Evolutionary conservation across 2,329 filamentous ascomycete genomes (phyloP).

Genomic region (Penicillium verrucosum): DNA sequence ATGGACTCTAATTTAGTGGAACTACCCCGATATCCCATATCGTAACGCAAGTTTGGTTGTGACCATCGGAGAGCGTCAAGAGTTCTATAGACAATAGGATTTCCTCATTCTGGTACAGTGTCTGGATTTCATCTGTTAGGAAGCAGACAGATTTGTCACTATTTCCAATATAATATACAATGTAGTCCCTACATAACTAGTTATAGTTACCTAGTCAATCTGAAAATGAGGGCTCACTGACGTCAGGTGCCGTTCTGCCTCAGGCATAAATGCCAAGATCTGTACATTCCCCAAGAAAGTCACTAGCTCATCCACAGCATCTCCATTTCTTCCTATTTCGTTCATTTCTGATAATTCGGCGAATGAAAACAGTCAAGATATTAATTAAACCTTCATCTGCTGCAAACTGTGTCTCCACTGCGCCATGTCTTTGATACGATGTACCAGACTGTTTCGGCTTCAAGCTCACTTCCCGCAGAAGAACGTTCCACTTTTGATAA

Average conservation of each 20-base stretch:
- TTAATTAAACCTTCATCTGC: neutral
- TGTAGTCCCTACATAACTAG: neutral
- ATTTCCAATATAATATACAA: neutral
- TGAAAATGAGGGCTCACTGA: conserved; percentile 12
- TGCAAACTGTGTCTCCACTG: neutral
- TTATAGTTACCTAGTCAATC: no score
- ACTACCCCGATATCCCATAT: neutral
- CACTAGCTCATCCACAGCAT: neutral
- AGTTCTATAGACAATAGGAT: neutral
- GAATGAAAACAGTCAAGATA: neutral
- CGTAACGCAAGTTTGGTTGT: neutral
- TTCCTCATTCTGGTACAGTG: neutral
- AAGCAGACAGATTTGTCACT: neutral
- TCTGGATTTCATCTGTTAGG: accelerated
- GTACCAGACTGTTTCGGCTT: neutral
- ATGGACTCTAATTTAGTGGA: neutral
- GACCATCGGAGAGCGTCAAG: neutral
- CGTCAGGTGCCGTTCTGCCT: conserved; percentile 16
- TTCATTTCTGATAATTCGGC: neutral
- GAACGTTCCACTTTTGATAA: neutral
- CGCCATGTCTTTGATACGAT: neutral
- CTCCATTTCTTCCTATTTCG: neutral
- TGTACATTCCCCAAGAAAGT: neutral
- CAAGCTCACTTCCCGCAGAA: neutral
- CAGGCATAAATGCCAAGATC: neutral